phyloP scores from a whole-genome alignment of 257 asterid species.

The Cordia subcordata region DNA sequence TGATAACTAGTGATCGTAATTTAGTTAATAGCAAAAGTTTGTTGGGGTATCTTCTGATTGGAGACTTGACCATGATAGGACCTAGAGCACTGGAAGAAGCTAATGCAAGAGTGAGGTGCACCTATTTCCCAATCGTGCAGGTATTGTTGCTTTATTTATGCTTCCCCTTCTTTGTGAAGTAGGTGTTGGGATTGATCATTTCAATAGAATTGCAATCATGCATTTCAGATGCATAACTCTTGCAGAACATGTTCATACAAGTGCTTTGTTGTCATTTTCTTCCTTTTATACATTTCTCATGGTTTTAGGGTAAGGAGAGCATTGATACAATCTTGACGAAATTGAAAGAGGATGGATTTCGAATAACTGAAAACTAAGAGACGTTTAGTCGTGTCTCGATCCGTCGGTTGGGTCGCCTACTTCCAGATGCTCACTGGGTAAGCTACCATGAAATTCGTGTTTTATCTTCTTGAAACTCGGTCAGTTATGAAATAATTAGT shows the following conservation, averaged over 20 bases:
- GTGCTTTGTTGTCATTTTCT: neutral
- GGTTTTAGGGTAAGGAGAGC: slow-evolving; percentile 63
- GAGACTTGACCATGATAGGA: slow-evolving; percentile 28
- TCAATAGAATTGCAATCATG: too few relatives aligned
- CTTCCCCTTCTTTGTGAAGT: slow-evolving; percentile 10
- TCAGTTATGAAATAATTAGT: too few relatives aligned
- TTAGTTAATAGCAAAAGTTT: too few relatives aligned
- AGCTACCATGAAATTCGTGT: slow-evolving; percentile 11
- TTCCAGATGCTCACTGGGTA: slow-evolving; percentile 89
- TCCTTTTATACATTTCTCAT: slow-evolving; percentile 3
- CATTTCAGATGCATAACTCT: too few relatives aligned
- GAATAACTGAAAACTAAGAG: slow-evolving; percentile 43
- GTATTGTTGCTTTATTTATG: slow-evolving; percentile 20
- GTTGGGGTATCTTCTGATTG: neutral
- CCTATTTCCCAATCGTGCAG: slow-evolving; percentile 59
- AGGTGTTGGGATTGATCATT: too few relatives aligned
- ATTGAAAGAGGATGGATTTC: slow-evolving; percentile 41
- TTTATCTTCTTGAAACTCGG: neutral
- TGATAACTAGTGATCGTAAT: too few relatives aligned
- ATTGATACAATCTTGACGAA: slow-evolving; percentile 38
- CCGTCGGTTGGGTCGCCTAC: slow-evolving; percentile 78
- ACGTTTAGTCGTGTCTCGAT: slow-evolving; percentile 60
- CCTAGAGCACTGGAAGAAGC: slow-evolving; percentile 35
- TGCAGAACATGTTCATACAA: too few relatives aligned
- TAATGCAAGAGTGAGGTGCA: slow-evolving; percentile 69